Base-by-base conservation (phyloP, 2,329 filamentous ascomycete genomes). In the Pseudocercospora fijiensis region DNA sequence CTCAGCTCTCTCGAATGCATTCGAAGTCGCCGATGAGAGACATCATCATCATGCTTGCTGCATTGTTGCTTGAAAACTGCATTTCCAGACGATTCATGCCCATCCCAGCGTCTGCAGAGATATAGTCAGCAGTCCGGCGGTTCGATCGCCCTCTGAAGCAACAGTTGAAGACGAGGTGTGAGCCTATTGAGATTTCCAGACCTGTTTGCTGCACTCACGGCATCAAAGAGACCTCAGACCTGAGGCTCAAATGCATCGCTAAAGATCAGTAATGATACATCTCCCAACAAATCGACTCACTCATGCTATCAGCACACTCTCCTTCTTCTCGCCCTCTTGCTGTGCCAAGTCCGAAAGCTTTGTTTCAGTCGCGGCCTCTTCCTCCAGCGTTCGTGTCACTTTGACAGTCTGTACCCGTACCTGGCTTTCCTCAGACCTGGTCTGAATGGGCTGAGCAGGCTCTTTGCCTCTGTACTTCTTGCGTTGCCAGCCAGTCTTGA, bases 401-500 rank as follows among this genome's bases (percentile, higher is more conserved):
- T 64, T 60, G 13, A 70, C 60, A 10, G 66, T 68, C 64, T 67
- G 57, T 20, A 67, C 57, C 16, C 53, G 53, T n/a, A 26, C 28
- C 28, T 56, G 53, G 4, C 28, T 28, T 24, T 56, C n/a, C 37
- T 65, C 62, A 10, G 41, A 33, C 16, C 67, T 53, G 18, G 61
- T 63, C 37, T 65, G 61, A 27, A 53, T 18, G 4, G 62, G 57
- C 49, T 61, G 57, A 18, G 27, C 63, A 18, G 63, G 45, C 45
- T 68, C 59, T 26, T 60, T 33, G 0, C 41, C 60, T 30, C 63
- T 47, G 47, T 65, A 16, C 2, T 86, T 84, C 76, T 90, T 90
- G 64, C 91, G 82, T 77, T 86, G 80, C 92, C 92, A 96, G 0
- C 92, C 91, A 0, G 92, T 96, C 70, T 85, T 86, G 76, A 95